phyloP scores from a whole-genome alignment of 169 alveolate genomes.

The Plasmodium gonderi region DNA sequence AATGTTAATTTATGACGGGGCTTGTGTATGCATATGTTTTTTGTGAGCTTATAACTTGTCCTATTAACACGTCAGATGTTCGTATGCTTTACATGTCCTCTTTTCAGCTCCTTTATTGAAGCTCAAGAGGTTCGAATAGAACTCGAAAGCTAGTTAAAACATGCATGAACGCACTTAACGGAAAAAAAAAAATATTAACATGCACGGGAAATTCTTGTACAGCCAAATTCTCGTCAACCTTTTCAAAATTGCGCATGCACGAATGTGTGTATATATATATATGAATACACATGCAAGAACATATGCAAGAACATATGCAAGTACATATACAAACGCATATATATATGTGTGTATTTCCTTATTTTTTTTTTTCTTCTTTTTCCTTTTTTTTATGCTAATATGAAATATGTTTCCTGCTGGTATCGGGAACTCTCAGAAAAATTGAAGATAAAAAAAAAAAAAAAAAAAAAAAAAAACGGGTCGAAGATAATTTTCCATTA shows the following conservation, averaged over 20 bases:
- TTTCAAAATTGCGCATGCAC: not conserved
- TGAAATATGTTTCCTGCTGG: not conserved
- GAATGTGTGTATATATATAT: not conserved
- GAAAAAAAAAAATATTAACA: not conserved
- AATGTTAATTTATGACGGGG: not conserved
- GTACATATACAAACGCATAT: not conserved
- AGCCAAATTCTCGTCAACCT: not conserved
- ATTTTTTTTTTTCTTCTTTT: not conserved
- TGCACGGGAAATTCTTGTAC: not conserved
- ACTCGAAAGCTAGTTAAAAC: not conserved
- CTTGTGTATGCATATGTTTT: not conserved
- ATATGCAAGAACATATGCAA: not conserved
- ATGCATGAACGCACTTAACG: not conserved
- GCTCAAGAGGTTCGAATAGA: no score
- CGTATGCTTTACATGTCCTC: no score
- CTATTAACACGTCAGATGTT: no score
- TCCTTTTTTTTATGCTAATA: not conserved
- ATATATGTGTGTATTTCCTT: not conserved
- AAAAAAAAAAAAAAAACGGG: no score
- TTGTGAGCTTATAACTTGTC: no score
- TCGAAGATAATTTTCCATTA: no score
- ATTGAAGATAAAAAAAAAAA: not conserved
- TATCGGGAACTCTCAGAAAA: not conserved
- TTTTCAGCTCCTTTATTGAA: no score
- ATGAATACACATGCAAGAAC: not conserved